Base-by-base conservation (phyloP, 345 rosid species). In the Triadica sebifera region DNA sequence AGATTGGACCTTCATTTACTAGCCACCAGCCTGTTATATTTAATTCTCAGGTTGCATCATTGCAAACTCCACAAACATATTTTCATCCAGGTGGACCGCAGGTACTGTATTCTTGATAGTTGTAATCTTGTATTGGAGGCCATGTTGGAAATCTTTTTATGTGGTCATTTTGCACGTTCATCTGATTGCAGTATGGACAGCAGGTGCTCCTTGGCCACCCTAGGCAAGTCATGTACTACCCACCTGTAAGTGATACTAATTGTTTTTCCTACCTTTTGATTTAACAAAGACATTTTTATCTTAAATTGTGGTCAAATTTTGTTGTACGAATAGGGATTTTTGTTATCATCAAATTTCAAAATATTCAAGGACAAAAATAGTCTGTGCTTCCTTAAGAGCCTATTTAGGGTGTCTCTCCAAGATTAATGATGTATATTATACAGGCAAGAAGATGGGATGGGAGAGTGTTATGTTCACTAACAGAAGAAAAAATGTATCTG, bases 1-100 rank as follows among this genome's bases (percentile, higher is more conserved):
- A 87, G 98, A 77, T 89, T 22, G 90, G 89, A 73, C 88, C 88
- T 24, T 74, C 85, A 41, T 89, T 84, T 64, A 72, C 82, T 71
- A 89, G 89, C n/a, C 98, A 88, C 65, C 95, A 86, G 77, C 93
- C 88, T 61, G 84, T 91, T 67, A 77, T 92, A 64, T 89, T 80
- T 79, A 89, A 83, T 78, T 83, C 85, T 8, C 93, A 80, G 81
- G 83, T 75, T 71, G 80, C 90, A 65, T 85, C 89, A 50, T 47
- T 85, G 84, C 93, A 86, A 52, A 59, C 89, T 47, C 84, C 87
- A 13, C 93, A 83, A 77, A 76, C 89, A 41, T 94, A 89, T 87
- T 86, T 86, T 73, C 96, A 87, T 69, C 93, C 92, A 61, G 82
- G 78, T 76, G 97, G 89, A 77, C 89, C 90, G 76, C 93, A 88